phyloP scores from a whole-genome alignment of 176 grass and related monocot species.

The Juncus inflexus region DNA sequence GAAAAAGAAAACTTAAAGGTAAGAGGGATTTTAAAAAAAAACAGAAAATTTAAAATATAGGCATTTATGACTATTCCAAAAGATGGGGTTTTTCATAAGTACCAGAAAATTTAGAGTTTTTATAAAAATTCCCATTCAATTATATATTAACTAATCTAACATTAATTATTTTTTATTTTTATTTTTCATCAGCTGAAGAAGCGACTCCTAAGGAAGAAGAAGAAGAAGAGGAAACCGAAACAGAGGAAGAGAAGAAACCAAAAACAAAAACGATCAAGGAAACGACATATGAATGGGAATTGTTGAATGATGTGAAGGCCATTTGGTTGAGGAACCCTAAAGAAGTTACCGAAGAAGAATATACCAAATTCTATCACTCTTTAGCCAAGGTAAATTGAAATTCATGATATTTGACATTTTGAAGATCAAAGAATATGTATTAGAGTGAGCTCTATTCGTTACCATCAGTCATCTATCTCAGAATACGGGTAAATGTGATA shows the following conservation, averaged over 20 bases:
- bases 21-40: too few species aligned
- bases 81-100: too few species aligned
- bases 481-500: too few species aligned
- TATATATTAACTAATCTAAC: background rate
- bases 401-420: too few species aligned
- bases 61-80: too few species aligned
- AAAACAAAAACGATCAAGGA: conserved; percentile 96
- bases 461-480: too few species aligned
- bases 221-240: conserved; percentile 74
- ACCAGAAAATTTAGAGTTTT: too few species aligned
- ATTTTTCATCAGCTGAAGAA: conserved; percentile 46
- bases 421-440: too few species aligned
- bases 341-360: conserved; percentile 94
- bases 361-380: conserved; percentile 92
- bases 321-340: conserved; percentile 94
- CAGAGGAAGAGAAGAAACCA: conserved; percentile 70
- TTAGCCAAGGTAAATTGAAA: conserved; percentile 73
- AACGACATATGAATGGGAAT: conserved; percentile 75
- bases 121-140: too few species aligned
- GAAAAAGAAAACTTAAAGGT: too few species aligned
- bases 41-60: too few species aligned
- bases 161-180: conserved; percentile 13
- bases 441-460: too few species aligned
- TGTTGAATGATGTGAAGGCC: conserved; percentile 94
- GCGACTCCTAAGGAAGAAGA: conserved; percentile 47